A percentile compares a stretch with the other conserved stretches of the same genome.
Evolutionary conservation across 495 filamentous ascomycete genomes (phyloP).

Genomic region (Glonium stellatum): DNA sequence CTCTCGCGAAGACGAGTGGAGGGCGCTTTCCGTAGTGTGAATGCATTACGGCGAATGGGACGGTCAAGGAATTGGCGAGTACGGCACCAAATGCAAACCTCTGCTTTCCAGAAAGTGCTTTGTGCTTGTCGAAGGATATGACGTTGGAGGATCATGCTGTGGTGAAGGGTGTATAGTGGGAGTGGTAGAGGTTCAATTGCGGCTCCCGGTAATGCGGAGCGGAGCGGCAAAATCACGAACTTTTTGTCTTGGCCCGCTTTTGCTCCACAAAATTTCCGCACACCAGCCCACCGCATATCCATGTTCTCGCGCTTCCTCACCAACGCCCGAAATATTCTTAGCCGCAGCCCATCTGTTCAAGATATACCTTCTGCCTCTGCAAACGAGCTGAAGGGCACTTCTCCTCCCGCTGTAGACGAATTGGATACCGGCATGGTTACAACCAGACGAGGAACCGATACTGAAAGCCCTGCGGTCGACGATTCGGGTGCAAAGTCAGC

Average conservation of each 20-base stretch:
- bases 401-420: neutral
- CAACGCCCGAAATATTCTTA: conserved; percentile 16
- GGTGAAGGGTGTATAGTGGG: neutral
- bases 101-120: neutral
- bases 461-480: conserved; percentile 7
- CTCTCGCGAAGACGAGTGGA: neutral
- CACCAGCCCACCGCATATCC: neutral
- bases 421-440: conserved; percentile 18
- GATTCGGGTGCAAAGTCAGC: neutral
- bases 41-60: neutral
- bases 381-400: neutral
- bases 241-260: conserved; percentile 13
- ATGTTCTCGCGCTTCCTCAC: conserved; percentile 21
- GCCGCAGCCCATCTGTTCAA: conserved; percentile 19
- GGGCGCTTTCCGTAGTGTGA: neutral
- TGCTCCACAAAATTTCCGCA: conserved; percentile 7
- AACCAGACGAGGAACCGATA: conserved; percentile 16
- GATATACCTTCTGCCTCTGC: neutral
- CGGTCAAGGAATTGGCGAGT: conserved; percentile 7
- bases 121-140: neutral
- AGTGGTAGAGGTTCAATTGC: neutral
- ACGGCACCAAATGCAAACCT: conserved; percentile 17
- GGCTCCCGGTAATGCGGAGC: neutral
- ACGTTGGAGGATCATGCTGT: neutral
- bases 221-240: conserved; percentile 13